phyloP scores from a whole-genome alignment of 495 filamentous ascomycete species.

The Entonaema liquescens region DNA sequence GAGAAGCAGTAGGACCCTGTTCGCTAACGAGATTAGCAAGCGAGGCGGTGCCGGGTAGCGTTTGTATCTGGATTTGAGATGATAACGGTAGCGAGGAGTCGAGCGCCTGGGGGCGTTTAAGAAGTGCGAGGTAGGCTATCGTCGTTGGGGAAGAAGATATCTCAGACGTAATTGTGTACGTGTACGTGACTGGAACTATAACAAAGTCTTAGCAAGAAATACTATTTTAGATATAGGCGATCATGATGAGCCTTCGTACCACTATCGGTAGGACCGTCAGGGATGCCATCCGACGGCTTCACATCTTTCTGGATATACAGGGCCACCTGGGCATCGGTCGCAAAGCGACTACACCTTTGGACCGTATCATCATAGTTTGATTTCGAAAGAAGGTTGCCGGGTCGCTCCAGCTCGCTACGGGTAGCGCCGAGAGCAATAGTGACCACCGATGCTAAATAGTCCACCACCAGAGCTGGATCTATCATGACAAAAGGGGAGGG shows the following conservation, averaged over 20 bases:
- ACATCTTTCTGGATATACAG: slow-evolving; percentile 91
- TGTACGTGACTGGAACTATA: slow-evolving; percentile 60
- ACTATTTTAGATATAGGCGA: neutral
- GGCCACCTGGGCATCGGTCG: slow-evolving; percentile 82
- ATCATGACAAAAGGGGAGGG: slow-evolving; percentile 55
- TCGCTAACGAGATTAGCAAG: slow-evolving; percentile 69
- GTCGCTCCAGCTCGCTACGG: slow-evolving; percentile 76
- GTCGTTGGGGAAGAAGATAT: slow-evolving; percentile 81
- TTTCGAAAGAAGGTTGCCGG: slow-evolving; percentile 83
- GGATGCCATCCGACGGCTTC: slow-evolving; percentile 50
- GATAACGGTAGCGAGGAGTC: slow-evolving; percentile 80
- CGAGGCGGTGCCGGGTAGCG: slow-evolving; percentile 80
- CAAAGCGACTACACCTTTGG: slow-evolving; percentile 87
- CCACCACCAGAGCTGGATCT: slow-evolving; percentile 68
- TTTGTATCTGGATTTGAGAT: slow-evolving; percentile 89
- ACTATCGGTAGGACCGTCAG: slow-evolving; percentile 48
- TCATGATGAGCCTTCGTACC: slow-evolving; percentile 31
- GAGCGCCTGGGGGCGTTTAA: slow-evolving; percentile 88
- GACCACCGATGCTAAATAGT: slow-evolving; percentile 81
- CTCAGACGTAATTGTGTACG: slow-evolving; percentile 82
- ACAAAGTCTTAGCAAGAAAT: slow-evolving; percentile 23
- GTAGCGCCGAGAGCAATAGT: slow-evolving; percentile 86
- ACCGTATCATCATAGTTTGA: slow-evolving; percentile 76
- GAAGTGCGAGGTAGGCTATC: slow-evolving; percentile 82
- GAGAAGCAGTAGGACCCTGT: slow-evolving; percentile 76